Evolutionary conservation across 768 basidiomycete genomes (phyloP), one percentile per base, ranked within the genome.

Genomic region (Rhodocollybia butyracea): DNA sequence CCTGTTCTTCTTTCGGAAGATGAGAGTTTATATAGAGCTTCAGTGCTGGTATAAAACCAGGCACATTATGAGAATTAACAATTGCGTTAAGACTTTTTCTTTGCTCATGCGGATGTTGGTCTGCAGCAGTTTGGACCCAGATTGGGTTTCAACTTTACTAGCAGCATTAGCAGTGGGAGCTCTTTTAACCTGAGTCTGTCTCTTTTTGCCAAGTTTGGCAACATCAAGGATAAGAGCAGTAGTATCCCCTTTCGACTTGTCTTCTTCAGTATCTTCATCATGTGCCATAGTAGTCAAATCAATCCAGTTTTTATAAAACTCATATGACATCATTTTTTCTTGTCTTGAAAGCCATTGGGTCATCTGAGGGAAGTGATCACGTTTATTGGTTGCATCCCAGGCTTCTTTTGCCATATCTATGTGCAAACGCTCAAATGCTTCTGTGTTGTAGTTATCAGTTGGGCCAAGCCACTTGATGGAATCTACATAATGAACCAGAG

Each of bases 401-500:
- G 42, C 17, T 17, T 17, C 8, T n/a, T n/a, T n/a, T n/a, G n/a
- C n/a, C n/a, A n/a, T n/a, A n/a, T n/a, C n/a, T n/a, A n/a, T n/a
- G n/a, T n/a, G n/a, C n/a, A n/a, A n/a, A n/a, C n/a, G n/a, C n/a
- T n/a, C n/a, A n/a, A n/a, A n/a, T n/a, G n/a, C n/a, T n/a, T n/a
- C n/a, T n/a, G n/a, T n/a, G n/a, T n/a, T n/a, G n/a, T n/a, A n/a
- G n/a, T n/a, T n/a, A n/a, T n/a, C n/a, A n/a, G n/a, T n/a, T n/a
- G n/a, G n/a, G n/a, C n/a, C n/a, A n/a, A n/a, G n/a, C n/a, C n/a
- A n/a, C n/a, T n/a, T n/a, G n/a, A n/a, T n/a, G n/a, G n/a, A n/a
- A n/a, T n/a, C n/a, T n/a, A n/a, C 34, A 36, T 71, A 72, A 47
- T 71, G 68, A 11, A 43, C 15, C 12, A 68, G 42, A 2, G 51